phyloP scores from a whole-genome alignment of 2,329 filamentous ascomycete genomes.

The Daldinia sp. region DNA sequence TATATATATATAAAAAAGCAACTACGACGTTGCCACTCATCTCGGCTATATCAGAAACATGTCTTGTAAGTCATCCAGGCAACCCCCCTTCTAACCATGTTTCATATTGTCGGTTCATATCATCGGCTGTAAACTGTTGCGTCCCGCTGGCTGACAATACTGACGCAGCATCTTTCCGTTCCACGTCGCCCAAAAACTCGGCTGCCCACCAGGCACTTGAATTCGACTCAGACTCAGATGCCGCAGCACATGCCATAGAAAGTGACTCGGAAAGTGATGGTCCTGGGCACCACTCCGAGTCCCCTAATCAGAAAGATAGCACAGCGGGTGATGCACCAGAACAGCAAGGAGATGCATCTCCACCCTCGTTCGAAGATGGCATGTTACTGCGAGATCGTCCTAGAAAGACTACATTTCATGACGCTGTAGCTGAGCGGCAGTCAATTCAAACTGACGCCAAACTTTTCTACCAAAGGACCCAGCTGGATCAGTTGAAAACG shows the following conservation, averaged over 20 bases:
- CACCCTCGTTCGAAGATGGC: slow-evolving; percentile 58
- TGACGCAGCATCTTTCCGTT: slow-evolving; percentile 45
- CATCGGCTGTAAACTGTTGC: not conserved
- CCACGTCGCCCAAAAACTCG: slow-evolving; percentile 53
- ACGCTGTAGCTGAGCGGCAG: slow-evolving; percentile 92
- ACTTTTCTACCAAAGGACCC: slow-evolving; percentile 92
- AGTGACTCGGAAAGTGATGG: slow-evolving; percentile 53
- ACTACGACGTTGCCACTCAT: slow-evolving; percentile 7
- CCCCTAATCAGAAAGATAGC: slow-evolving; percentile 26
- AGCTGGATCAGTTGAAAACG: slow-evolving; percentile 66
- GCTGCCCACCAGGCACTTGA: slow-evolving; percentile 50
- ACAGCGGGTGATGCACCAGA: slow-evolving; percentile 1
- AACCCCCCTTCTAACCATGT: slow-evolving; percentile 3
- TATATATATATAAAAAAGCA: not conserved
- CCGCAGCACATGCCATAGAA: slow-evolving; percentile 48
- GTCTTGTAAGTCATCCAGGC: slow-evolving; percentile 39
- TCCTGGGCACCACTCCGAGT: slow-evolving; percentile 31
- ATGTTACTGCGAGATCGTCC: slow-evolving; percentile 72
- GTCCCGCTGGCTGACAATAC: slow-evolving; percentile 30
- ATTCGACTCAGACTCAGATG: slow-evolving; percentile 56
- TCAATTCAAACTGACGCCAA: slow-evolving; percentile 96
- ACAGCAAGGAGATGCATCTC: slow-evolving; percentile 22
- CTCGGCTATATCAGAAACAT: slow-evolving; percentile 25
- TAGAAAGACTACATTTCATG: slow-evolving; percentile 87
- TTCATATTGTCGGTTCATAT: not conserved